phyloP scores from a whole-genome alignment of 2,329 filamentous ascomycete genomes.

The Penicillium sclerotiorum region DNA sequence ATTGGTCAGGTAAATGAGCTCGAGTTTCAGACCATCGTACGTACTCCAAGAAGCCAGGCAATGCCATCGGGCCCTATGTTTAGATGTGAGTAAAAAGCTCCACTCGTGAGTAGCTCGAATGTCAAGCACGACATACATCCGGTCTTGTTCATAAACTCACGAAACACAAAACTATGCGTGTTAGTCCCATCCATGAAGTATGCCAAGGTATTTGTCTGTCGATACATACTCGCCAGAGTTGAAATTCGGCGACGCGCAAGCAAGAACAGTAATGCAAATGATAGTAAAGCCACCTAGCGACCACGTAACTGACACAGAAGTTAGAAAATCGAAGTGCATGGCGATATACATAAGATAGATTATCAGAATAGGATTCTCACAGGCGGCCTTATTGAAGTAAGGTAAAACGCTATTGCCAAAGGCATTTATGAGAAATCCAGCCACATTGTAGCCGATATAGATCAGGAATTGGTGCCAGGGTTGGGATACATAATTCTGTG shows the following conservation, averaged over 20 bases:
- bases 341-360: neutral
- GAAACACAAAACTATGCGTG: slow-evolving; percentile 54
- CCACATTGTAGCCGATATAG: slow-evolving; percentile 65
- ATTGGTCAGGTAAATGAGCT: slow-evolving; percentile 22
- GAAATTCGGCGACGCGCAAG: slow-evolving; percentile 67
- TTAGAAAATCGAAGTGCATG: too few relatives aligned
- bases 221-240: slow-evolving; percentile 61
- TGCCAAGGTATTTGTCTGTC: too few relatives aligned
- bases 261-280: slow-evolving; percentile 69
- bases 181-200: slow-evolving; percentile 15
- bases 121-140: slow-evolving; percentile 51
- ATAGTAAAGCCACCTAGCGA: slow-evolving; percentile 68
- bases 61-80: slow-evolving; percentile 62
- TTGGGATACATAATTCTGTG: slow-evolving; percentile 53
- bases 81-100: slow-evolving; percentile 13
- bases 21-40: slow-evolving; percentile 9
- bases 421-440: slow-evolving; percentile 66
- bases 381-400: slow-evolving; percentile 67
- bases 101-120: neutral
- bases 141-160: slow-evolving; percentile 67
- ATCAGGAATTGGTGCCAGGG: slow-evolving; percentile 75
- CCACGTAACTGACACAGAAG: slow-evolving; percentile 60
- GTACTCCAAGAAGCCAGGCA: slow-evolving; percentile 48
- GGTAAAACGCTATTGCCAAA: slow-evolving; percentile 66
- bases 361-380: too few relatives aligned